phyloP scores from a whole-genome alignment of 2,329 filamentous ascomycete species.

The Drechslerella dactyloides region DNA sequence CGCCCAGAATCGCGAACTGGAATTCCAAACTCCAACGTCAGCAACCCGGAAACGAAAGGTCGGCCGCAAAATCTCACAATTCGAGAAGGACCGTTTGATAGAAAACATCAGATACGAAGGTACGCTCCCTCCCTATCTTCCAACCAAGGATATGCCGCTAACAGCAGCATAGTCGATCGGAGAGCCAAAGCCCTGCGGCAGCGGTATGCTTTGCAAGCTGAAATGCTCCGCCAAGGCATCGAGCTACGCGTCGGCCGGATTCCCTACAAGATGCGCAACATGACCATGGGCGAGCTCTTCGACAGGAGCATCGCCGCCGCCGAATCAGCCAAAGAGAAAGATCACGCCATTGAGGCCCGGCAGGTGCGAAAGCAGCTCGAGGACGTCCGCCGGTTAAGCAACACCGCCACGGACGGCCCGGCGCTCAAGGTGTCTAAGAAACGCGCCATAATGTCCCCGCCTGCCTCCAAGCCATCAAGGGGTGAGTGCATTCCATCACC shows the following conservation, averaged over 20 bases:
- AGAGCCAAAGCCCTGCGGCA: conserved; percentile 38
- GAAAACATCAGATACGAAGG: conserved; percentile 48
- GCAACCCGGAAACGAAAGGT: conserved; percentile 14
- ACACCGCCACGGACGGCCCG: conserved; percentile 4
- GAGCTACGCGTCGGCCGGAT: conserved; percentile 43
- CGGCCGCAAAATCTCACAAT: conserved; percentile 41
- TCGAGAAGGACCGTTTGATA: conserved; percentile 47
- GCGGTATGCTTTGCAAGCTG: conserved; percentile 43
- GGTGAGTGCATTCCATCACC: conserved; percentile 6
- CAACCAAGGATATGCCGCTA: neutral
- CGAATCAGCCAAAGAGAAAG: conserved; percentile 14
- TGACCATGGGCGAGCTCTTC: conserved; percentile 47
- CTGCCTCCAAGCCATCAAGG: conserved; percentile 15
- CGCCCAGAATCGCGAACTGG: conserved; percentile 8
- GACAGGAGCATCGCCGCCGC: conserved; percentile 25
- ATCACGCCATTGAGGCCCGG: conserved; percentile 20
- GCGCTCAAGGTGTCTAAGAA: conserved; percentile 36
- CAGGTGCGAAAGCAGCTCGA: conserved; percentile 32
- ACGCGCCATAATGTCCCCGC: conserved; percentile 21
- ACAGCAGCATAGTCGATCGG: conserved; percentile 29
- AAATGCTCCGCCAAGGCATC: conserved; percentile 41
- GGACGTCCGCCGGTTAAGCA: conserved; percentile 37
- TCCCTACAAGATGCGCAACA: conserved; percentile 46
- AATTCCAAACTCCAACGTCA: conserved; percentile 32
- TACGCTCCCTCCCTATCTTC: neutral